These are phyloP conservation scores for Avena atlantica DNA, from an alignment of 176 grass and related monocot species.

Conservation along the genomic window DNA sequence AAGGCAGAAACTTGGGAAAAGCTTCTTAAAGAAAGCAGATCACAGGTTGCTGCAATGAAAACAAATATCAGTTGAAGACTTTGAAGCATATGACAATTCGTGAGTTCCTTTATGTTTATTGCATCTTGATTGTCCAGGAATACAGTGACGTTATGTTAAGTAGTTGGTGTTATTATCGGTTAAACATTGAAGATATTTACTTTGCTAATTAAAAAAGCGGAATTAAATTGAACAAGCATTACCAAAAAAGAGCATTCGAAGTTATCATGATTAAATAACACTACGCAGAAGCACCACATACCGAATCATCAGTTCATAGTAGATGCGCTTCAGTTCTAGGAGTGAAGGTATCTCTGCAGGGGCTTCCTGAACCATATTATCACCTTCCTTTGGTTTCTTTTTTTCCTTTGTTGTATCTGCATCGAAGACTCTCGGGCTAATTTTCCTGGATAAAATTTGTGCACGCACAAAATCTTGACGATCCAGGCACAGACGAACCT, in stretches of 20 bases:
- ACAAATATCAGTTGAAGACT: background rate
- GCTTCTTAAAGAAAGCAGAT: background rate
- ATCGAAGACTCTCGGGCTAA: constrained; percentile 86
- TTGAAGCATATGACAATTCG: background rate
- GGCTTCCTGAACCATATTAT: constrained; percentile 86
- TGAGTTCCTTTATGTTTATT: background rate
- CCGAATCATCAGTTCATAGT: constrained; percentile 93
- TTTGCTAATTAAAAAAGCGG: background rate
- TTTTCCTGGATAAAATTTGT: constrained; percentile 96
- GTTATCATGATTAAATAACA: constrained; percentile 2
- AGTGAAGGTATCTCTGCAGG: constrained; percentile 86
- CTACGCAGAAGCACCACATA: constrained; percentile 43
- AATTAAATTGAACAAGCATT: background rate
- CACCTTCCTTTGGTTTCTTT: constrained; percentile 93
- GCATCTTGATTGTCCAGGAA: background rate
- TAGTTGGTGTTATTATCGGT: background rate
- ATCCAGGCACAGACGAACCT: constrained; percentile 93
- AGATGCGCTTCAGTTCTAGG: constrained; percentile 88
- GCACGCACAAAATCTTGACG: constrained; percentile 87
- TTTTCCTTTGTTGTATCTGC: constrained; percentile 85
- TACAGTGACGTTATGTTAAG: background rate
- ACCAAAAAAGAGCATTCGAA: background rate
- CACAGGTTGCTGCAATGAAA: background rate
- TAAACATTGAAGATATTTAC: background rate
- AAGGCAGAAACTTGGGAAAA: background rate